Conservation (phyloP, 306 rosid species). For the Cicer yamashitae region DNA sequence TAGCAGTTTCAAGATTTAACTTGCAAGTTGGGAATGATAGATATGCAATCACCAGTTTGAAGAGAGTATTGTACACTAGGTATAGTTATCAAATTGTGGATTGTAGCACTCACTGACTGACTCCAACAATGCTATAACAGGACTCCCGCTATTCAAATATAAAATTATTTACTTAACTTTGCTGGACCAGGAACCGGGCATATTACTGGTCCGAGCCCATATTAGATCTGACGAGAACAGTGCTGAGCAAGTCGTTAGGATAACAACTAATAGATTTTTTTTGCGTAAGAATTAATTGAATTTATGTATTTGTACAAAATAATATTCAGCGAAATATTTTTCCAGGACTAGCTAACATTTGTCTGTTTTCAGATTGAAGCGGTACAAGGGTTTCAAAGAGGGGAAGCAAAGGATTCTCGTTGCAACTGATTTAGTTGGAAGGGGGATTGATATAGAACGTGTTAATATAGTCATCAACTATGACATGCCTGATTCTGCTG, state of each 20-base stretch:
- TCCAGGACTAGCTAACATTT: slow-evolving; percentile 3
- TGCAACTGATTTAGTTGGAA: slow-evolving; percentile 84
- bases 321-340: neutral
- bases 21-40: neutral
- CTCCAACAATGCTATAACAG: too few species aligned
- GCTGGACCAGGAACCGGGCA: too few species aligned
- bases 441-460: slow-evolving; percentile 87
- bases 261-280: neutral
- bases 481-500: slow-evolving; percentile 83
- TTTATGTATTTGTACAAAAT: neutral
- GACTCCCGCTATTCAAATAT: too few species aligned
- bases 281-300: neutral
- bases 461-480: slow-evolving; percentile 83
- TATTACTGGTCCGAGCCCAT: too few species aligned
- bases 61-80: neutral
- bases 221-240: too few species aligned
- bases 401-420: slow-evolving; percentile 82
- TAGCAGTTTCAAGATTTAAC: neutral
- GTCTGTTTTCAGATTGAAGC: slow-evolving; percentile 63
- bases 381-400: slow-evolving; percentile 80
- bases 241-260: neutral
- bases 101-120: neutral
- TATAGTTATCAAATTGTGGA: neutral
- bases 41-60: neutral
- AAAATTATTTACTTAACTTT: too few species aligned